Evolutionary conservation across 768 basidiomycete genomes (phyloP), one percentile per base, ranked within the genome.

Genomic region (Udeniomyces megalosporus): DNA sequence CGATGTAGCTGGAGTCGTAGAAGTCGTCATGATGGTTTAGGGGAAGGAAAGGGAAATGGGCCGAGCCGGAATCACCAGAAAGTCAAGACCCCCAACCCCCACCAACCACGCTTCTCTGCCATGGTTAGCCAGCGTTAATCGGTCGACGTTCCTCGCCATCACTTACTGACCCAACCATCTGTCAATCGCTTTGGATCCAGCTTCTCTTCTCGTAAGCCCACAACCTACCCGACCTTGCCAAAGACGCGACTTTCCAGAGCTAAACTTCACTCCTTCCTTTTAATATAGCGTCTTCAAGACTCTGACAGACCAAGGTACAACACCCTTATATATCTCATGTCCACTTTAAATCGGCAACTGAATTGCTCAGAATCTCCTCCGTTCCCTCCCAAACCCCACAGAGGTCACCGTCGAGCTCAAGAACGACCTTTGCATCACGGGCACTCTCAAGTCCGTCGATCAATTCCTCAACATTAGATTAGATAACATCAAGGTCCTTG

Each of bases 261-360:
- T 42, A 10, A 20, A 31, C 22, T 22, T 12, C 44, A 34, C 20
- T 46, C 20, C 1, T 29, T 38, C 47, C 6, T 24, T 20, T 29
- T 29, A 89, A 67, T 90, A 88, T 77, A 96, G 92, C 49, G 92
- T 97, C 29, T 97, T 99, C 84, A 97, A 97, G 77, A 97, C 95
- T 10, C 82, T 99, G 34, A 96, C 92, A 11, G 91, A 96, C 75
- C 93, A 97, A 71, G 82, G 84, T 70, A 90, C 88, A 69, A n/a
- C n/a, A n/a, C n/a, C n/a, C n/a, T n/a, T n/a, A n/a, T n/a, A n/a
- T n/a, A n/a, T n/a, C n/a, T n/a, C n/a, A n/a, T n/a, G n/a, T n/a
- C n/a, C n/a, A n/a, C n/a, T n/a, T n/a, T n/a, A n/a, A n/a, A n/a
- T n/a, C n/a, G n/a, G n/a, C n/a, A n/a, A n/a, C n/a, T n/a, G n/a